phyloP scores from a whole-genome alignment of 1,139 yeast species.

The Blastobotrys indianensis region DNA sequence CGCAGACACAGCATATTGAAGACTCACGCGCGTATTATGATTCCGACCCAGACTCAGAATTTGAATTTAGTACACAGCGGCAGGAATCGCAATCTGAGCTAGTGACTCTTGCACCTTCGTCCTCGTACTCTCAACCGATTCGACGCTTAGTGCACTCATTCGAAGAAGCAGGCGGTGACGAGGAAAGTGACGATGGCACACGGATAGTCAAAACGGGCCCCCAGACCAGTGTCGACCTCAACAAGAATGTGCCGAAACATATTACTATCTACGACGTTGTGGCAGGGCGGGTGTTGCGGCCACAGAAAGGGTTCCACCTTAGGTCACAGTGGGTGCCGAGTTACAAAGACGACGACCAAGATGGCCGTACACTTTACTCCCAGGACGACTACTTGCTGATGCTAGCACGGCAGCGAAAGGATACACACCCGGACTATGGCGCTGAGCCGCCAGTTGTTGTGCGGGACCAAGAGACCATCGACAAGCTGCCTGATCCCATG shows the following conservation, averaged over 20 bases:
- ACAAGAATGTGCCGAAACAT: not conserved
- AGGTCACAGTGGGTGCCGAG: not conserved
- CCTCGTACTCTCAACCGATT: too few species aligned
- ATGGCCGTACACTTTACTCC: conserved; percentile 2
- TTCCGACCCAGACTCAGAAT: not conserved
- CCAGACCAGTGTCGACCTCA: too few species aligned
- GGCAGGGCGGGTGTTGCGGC: conserved; percentile 13
- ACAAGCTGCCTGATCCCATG: conserved; percentile 2
- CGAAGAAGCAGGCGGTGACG: not conserved
- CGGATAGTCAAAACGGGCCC: too few species aligned
- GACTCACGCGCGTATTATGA: too few species aligned
- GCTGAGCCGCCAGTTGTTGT: conserved; percentile 1
- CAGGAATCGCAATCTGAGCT: not conserved
- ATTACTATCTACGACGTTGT: conserved; percentile 17
- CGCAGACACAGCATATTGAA: not conserved
- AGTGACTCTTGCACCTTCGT: too few species aligned
- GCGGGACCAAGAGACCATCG: not conserved
- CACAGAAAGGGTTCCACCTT: not conserved
- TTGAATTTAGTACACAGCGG: not conserved
- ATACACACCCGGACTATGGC: not conserved
- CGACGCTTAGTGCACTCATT: too few species aligned
- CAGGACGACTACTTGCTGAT: conserved; percentile 16
- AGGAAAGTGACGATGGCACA: not conserved
- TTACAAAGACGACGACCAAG: not conserved
- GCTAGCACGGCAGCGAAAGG: too few species aligned